Percentiles rank a stretch among this genome's conserved stretches.
phyloP scores from a whole-genome alignment of 371 early-diverging fungal genomes.

The Phascolomyces articulosus region DNA sequence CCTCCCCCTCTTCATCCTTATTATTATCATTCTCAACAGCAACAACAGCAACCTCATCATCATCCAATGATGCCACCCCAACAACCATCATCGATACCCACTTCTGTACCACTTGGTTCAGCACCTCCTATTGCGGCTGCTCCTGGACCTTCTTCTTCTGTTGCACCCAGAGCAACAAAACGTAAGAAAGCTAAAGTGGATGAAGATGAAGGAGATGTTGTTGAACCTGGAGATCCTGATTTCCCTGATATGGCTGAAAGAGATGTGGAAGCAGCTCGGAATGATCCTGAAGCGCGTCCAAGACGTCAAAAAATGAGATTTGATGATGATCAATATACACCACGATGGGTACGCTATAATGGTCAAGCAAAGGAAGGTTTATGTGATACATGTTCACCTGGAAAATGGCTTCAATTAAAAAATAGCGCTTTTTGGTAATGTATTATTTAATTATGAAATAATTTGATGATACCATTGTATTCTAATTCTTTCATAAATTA shows the following conservation, averaged over 20 bases:
- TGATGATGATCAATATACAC: slow-evolving; percentile 85
- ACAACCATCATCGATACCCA: slow-evolving; percentile 5
- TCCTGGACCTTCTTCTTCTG: background rate
- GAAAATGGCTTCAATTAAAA: slow-evolving; percentile 91
- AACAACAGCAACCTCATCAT: slow-evolving; percentile 7
- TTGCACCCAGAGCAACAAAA: background rate
- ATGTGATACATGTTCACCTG: slow-evolving; percentile 87
- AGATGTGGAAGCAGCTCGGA: slow-evolving; percentile 44
- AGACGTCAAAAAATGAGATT: slow-evolving; percentile 75
- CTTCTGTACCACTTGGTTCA: slow-evolving; percentile 2
- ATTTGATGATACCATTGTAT: no score
- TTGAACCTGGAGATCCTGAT: slow-evolving; percentile 39
- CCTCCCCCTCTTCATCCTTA: slow-evolving; percentile 22
- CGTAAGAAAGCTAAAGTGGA: slow-evolving; percentile 9
- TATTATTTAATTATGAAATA: background rate
- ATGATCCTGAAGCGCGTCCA: slow-evolving; percentile 56
- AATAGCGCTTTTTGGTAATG: slow-evolving; percentile 90
- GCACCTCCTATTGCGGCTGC: background rate
- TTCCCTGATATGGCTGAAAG: slow-evolving; percentile 50
- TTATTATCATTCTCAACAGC: slow-evolving; percentile 14
- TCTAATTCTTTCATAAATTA: no score
- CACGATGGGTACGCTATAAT: slow-evolving; percentile 81
- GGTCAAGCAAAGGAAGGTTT: slow-evolving; percentile 87
- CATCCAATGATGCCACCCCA: slow-evolving; percentile 5
- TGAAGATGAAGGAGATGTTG: slow-evolving; percentile 27